A percentile compares a stretch with the other conserved stretches of the same genome.
These are phyloP conservation scores for Cornus florida DNA, from an alignment of 148 eudicot species.

Conservation along the genomic window DNA sequence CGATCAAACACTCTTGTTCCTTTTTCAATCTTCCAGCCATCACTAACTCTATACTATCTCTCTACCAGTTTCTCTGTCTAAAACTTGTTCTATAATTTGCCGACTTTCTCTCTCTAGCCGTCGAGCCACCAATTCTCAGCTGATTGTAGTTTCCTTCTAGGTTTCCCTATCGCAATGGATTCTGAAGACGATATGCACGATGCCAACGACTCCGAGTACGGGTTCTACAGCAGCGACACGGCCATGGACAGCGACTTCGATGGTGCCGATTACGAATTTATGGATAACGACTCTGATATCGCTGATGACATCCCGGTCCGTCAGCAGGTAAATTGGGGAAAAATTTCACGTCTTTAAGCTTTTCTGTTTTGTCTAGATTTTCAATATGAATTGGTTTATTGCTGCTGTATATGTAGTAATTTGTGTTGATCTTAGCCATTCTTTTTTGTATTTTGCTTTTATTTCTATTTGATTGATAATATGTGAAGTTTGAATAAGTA, in stretches of 20 bases:
- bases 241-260: conserved; percentile 29
- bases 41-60: not conserved
- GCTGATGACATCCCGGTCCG: conserved; percentile 17
- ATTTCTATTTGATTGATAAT: not conserved
- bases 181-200: conserved; percentile 64
- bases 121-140: not conserved
- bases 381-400: not conserved
- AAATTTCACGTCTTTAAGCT: not conserved
- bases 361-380: not conserved
- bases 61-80: not conserved
- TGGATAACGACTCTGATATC: conserved; percentile 30
- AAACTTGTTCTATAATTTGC: not conserved
- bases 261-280: conserved; percentile 43
- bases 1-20: not conserved
- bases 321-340: conserved; percentile 25
- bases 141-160: not conserved
- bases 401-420: not conserved
- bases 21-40: not conserved
- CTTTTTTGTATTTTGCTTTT: not conserved
- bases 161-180: conserved; percentile 31
- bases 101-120: not conserved
- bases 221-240: conserved; percentile 46
- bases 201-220: conserved; percentile 58
- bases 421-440: not conserved
- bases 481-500: not conserved